Evolutionary conservation across 2,329 filamentous ascomycete species (phyloP).

Genomic region (Penicillium janthinellum): DNA sequence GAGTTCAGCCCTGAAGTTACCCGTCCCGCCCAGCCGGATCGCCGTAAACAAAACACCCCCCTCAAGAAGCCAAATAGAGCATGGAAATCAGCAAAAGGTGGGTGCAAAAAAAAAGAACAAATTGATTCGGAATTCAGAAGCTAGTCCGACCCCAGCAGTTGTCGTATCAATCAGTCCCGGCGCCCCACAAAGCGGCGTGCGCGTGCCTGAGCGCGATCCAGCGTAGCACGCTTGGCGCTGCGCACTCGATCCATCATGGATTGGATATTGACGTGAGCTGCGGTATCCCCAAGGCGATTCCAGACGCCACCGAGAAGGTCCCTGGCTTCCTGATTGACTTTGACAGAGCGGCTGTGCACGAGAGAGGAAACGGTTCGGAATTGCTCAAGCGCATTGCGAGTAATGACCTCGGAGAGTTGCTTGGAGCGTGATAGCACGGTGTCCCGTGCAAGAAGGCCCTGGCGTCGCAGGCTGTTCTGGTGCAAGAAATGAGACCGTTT

Average conservation of each 20-base stretch:
- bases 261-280: conserved; percentile 27
- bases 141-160: conserved; percentile 1
- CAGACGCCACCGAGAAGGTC: conserved; percentile 33
- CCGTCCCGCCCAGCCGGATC: conserved; percentile 17
- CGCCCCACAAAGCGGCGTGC: conserved; percentile 34
- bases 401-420: conserved; percentile 37
- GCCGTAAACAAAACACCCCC: conserved; percentile 21
- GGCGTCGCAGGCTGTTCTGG: conserved; percentile 31
- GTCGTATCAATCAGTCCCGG: conserved; percentile 15
- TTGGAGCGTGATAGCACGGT: conserved; percentile 36
- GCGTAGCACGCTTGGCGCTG: conserved; percentile 30
- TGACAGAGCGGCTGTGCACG: conserved; percentile 34
- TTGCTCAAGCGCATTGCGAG: conserved; percentile 34
- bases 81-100: conserved; percentile 10
- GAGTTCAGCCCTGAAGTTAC: conserved; percentile 5
- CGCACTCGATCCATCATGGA: conserved; percentile 33
- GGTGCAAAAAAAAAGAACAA: conserved; percentile 13
- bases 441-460: conserved; percentile 29
- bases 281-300: conserved; percentile 29
- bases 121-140: conserved; percentile 7
- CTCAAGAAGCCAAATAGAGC: conserved; percentile 14
- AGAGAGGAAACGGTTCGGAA: conserved; percentile 35
- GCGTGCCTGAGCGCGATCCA: conserved; percentile 39
- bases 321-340: conserved; percentile 31
- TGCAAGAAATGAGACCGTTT: conserved; percentile 38